Base-by-base conservation (phyloP, 1,284 basidiomycete genomes). In the Papiliotrema laurentii region DNA sequence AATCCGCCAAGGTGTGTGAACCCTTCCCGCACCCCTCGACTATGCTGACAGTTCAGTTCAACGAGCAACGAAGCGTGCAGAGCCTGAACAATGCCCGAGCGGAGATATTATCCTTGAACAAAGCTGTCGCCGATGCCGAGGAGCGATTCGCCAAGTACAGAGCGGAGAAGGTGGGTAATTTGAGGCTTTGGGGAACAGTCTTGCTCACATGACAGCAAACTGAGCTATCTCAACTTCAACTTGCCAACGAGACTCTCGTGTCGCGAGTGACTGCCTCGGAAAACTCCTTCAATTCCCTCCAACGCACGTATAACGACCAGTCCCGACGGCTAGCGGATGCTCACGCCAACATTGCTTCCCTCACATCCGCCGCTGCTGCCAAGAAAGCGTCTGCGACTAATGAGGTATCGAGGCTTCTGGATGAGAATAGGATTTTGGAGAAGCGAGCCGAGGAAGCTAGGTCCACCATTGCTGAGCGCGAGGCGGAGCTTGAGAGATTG, bases 401-500 rank as follows among this genome's bases (percentile, higher is more conserved):
- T 41, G 71, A 71, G 38, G 47, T 69, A 18, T 57, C 64, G 30
- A 56, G 63, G n/a, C 43, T 68, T 14, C 53, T 56, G 34, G 67
- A 71, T 38, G 65, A 72, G 60, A 69, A 66, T 45, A 53, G 62
- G 10, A 48, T 61, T 10, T 50, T 61, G 24, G 67, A 74, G 56
- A 68, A 57, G 44, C 61, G 69, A 24, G 61, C 56, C 1, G 62
- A 66, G 22, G 68, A 72, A 31, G 66, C 69, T n/a, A 50, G 69
- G n/a, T 42, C 54, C 2, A 57, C 61, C 1, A 64, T 74, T 4
- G 51, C 61, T 4, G 69, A 72, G 33, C 55, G 71, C 19, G 73
- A 75, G 47, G 55, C 68, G 6, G 72, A 74, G 50, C 49, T 74
- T 16, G 66, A 71, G 43, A 50, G 60, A 13, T 37, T 66, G 42